Evolutionary conservation across 2,329 filamentous ascomycete genomes (phyloP), one percentile per base, ranked within the genome.

Genomic region (Achaetomium macrosporum): DNA sequence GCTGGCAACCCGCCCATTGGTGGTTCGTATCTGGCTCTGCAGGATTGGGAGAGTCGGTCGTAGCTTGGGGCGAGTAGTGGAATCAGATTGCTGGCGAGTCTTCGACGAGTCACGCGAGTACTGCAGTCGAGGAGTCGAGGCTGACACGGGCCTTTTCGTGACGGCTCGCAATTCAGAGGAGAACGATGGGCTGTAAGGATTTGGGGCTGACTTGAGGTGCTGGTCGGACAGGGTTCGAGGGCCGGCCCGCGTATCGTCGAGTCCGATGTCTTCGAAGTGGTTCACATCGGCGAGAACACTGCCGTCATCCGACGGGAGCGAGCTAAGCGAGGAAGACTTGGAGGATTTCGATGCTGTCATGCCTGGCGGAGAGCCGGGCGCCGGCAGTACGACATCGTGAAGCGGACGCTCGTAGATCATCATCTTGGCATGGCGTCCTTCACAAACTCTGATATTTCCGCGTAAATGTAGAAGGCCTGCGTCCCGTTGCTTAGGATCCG

Each of bases 221-320:
- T 66, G 53, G 43, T 69, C 62, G 43, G 68, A 66, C 29, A 68
- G 63, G 42, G 69, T 64, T 19, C 66, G 63, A 19, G 65, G 59
- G 45, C 69, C 65, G 31, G 64, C 53, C 15, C 69, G 61, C 47
- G 66, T 59, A 36, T 76, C 76, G 57, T 90, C 84, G 30, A 97
- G 81, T 12, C 87, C 89, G 66, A 96, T 96, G 59, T 96, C 92
- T 68, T 97, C 92, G 64, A 96, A 96, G 68, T 96, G 84, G 58
- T 83, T 84, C 53, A 86, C 81, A 65, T 95, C 88, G 48, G 83
- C 78, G 42, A 88, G 73, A 47, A 83, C 78, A 60, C 78, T 81
- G 64, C 85, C 83, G 61, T 88, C 87, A 63, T 90, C 86, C 63
- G 84, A 86, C 57, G 81, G 84, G 52, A 87, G 84, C 36, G 90